Conservation (phyloP, 148 eudicot genomes). For the Euryodendron excelsum region DNA sequence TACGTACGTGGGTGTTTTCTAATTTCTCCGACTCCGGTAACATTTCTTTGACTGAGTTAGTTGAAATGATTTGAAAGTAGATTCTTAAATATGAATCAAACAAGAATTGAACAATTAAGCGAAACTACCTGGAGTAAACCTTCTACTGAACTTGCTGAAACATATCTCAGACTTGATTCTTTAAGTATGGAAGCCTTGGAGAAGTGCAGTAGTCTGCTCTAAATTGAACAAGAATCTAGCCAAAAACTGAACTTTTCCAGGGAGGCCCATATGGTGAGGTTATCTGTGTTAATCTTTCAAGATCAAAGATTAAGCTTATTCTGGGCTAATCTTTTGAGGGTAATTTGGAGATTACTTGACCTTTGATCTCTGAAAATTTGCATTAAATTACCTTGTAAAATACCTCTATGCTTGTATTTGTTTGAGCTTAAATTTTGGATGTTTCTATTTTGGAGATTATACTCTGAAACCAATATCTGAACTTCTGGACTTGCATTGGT, state of each 20-base stretch:
- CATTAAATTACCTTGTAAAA: not conserved
- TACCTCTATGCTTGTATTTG: not conserved
- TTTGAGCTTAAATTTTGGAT: not conserved
- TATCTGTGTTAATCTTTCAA: not conserved
- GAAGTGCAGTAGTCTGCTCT: not conserved
- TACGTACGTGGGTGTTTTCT: not conserved
- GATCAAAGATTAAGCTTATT: not conserved
- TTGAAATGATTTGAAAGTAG: slow-evolving; percentile 1
- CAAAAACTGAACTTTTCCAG: not conserved
- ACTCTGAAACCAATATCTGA: not conserved
- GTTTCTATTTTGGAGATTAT: not conserved
- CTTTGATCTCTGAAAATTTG: not conserved
- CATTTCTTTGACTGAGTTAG: not conserved
- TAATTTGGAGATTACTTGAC: not conserved
- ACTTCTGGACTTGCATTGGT: not conserved
- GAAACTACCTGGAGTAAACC: too few species aligned
- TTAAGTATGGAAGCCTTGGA: too few species aligned
- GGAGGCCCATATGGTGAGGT: not conserved
- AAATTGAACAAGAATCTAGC: not conserved
- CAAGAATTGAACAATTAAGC: too few species aligned
- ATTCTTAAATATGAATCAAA: too few species aligned
- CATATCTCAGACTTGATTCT: too few species aligned
- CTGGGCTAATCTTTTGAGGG: not conserved
- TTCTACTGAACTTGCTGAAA: too few species aligned
- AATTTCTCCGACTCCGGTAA: not conserved